Percentiles rank a stretch among this genome's conserved stretches.
These are phyloP conservation scores for Teratosphaeriaceae sp. DNA, from an alignment of 2,329 filamentous ascomycete genomes.

Conservation along the genomic window DNA sequence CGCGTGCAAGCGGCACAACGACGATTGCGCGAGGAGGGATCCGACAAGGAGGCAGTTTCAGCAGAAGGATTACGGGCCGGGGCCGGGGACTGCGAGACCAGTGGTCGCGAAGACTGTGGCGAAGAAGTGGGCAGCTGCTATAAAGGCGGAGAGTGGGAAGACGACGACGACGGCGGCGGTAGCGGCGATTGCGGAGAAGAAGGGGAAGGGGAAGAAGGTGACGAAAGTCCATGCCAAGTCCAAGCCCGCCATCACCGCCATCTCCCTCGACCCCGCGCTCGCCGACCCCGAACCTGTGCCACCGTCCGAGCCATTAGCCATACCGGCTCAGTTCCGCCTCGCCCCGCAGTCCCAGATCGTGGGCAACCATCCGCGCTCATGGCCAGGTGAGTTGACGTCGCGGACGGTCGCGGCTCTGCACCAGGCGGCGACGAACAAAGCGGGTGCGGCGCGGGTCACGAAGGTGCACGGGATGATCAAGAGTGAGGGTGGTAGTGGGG, in stretches of 20 bases:
- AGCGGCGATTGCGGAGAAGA: not conserved
- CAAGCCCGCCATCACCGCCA: not conserved
- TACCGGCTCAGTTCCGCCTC: slow-evolving; percentile 63
- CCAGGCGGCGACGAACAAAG: slow-evolving; percentile 54
- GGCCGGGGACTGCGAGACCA: slow-evolving; percentile 28
- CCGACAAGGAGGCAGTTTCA: slow-evolving; percentile 10
- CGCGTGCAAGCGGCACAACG: slow-evolving; percentile 68
- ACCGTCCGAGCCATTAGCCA: slow-evolving; percentile 27
- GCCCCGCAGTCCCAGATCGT: slow-evolving; percentile 56
- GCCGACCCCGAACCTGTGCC: slow-evolving; percentile 4
- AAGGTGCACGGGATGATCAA: slow-evolving; percentile 59
- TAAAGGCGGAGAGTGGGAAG: not conserved
- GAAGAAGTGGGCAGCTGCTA: slow-evolving; percentile 2
- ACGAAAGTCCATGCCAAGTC: slow-evolving; percentile 1
- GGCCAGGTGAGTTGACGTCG: slow-evolving; percentile 57
- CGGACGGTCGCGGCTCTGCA: slow-evolving; percentile 57
- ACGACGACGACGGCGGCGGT: not conserved
- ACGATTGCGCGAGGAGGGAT: slow-evolving; percentile 35
- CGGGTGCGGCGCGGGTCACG: slow-evolving; percentile 50
- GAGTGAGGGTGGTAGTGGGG: slow-evolving; percentile 49
- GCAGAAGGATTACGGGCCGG: slow-evolving; percentile 30
- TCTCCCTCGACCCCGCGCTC: slow-evolving; percentile 11
- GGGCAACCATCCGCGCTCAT: slow-evolving; percentile 45
- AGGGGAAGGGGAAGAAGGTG: not conserved
- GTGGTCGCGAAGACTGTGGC: slow-evolving; percentile 4